Percentiles rank a stretch among this genome's conserved stretches.
Conservation (phyloP, 768 basidiomycete genomes). For the Pisolithus albus region DNA sequence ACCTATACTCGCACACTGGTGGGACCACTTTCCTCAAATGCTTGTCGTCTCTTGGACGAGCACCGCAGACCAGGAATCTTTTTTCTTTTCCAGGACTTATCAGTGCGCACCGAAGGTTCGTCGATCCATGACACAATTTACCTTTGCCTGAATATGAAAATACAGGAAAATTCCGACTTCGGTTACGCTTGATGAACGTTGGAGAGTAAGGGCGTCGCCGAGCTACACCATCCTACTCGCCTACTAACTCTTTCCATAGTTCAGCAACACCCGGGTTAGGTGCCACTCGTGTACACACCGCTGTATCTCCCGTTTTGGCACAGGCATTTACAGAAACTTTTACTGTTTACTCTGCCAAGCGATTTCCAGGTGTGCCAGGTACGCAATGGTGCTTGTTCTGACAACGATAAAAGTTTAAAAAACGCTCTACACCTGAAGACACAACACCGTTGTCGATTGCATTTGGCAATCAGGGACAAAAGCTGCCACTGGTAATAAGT, state of each 20-base stretch:
- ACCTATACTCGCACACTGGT: slow-evolving; percentile 84
- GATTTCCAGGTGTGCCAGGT: slow-evolving; percentile 94
- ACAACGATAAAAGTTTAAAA: slow-evolving; percentile 7
- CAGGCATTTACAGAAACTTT: slow-evolving; percentile 81
- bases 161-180: slow-evolving; percentile 75
- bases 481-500: slow-evolving; percentile 71
- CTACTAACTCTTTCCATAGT: slow-evolving; percentile 32
- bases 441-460: slow-evolving; percentile 88
- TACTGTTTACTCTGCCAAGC: slow-evolving; percentile 85
- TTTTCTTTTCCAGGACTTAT: slow-evolving; percentile 93
- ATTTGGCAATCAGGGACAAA: slow-evolving; percentile 85
- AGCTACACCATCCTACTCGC: slow-evolving; percentile 13
- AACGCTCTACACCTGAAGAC: slow-evolving; percentile 38
- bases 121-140: slow-evolving; percentile 18
- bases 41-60: slow-evolving; percentile 77
- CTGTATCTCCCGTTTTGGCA: slow-evolving; percentile 70
- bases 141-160: slow-evolving; percentile 19
- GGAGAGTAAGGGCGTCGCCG: slow-evolving; percentile 64
- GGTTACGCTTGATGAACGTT: slow-evolving; percentile 84
- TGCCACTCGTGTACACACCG: slow-evolving; percentile 57
- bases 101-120: slow-evolving; percentile 86
- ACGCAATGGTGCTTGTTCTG: slow-evolving; percentile 18
- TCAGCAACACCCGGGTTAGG: slow-evolving; percentile 69
- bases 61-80: slow-evolving; percentile 84
- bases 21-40: slow-evolving; percentile 82